Conservation (phyloP, 1,284 basidiomycete species). For the Limonomyces culmigenus region DNA sequence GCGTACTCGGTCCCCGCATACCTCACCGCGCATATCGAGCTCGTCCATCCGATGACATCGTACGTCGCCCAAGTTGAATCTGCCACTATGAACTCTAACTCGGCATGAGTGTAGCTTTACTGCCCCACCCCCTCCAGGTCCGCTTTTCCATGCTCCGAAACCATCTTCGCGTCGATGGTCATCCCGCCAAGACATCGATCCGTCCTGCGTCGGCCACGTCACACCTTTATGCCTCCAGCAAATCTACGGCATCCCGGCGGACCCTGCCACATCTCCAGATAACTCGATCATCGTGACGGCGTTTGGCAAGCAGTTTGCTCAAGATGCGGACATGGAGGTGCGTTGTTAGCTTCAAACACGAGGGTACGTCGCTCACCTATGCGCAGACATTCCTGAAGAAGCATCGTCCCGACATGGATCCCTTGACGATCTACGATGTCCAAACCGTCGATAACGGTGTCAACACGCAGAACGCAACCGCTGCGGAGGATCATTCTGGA, state of each 20-base stretch:
- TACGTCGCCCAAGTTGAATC: no score
- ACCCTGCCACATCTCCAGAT: conserved; percentile 7
- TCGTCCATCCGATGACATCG: conserved; percentile 23
- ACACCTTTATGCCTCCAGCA: conserved; percentile 11
- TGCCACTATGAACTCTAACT: no score
- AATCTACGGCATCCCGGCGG: conserved; percentile 13
- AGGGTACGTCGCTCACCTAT: no score
- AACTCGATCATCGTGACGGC: conserved; percentile 10
- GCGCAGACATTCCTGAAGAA: conserved; percentile 4
- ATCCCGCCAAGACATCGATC: background rate
- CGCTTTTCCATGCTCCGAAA: conserved; percentile 1
- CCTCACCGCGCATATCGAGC: conserved; percentile 18
- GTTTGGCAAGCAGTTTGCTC: conserved; percentile 11
- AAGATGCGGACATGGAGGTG: conserved; percentile 7
- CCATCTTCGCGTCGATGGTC: background rate
- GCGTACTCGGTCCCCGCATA: conserved; percentile 23
- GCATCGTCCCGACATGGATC: background rate
- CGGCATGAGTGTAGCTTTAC: no score
- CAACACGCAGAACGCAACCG: conserved; percentile 13
- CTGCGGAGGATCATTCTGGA: conserved; percentile 17
- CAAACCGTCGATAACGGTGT: conserved; percentile 12
- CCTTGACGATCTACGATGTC: conserved; percentile 2
- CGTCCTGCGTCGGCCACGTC: conserved; percentile 3
- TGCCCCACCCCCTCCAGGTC: no score
- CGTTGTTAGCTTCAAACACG: no score